Evolutionary conservation across 805 yeast species (phyloP).

Genomic region (Hanseniaspora valbyensis): DNA sequence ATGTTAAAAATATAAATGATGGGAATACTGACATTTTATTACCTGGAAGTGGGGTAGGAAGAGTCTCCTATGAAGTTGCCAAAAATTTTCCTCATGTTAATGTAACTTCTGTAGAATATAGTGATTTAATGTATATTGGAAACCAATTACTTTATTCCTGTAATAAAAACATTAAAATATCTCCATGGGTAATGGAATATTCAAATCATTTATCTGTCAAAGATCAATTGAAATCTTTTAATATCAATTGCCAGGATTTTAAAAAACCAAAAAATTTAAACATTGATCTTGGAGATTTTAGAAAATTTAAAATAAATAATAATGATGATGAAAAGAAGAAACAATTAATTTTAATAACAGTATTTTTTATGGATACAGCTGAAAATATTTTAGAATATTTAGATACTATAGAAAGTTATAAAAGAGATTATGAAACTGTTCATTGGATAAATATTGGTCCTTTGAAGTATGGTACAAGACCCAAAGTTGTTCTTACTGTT

Average conservation of each 20-base stretch:
- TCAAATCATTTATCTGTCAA: slow-evolving; percentile 46
- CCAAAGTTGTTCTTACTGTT: slow-evolving; percentile 59
- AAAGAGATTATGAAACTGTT: slow-evolving; percentile 32
- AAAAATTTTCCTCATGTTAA: slow-evolving; percentile 31
- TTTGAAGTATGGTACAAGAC: slow-evolving; percentile 77
- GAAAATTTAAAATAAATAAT: slow-evolving; percentile 34
- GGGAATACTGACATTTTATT: slow-evolving; percentile 46
- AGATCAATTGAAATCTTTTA: slow-evolving; percentile 41
- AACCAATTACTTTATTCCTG: slow-evolving; percentile 44
- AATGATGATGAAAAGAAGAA: slow-evolving; percentile 26
- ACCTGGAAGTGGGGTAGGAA: slow-evolving; percentile 85
- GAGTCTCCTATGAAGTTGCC: slow-evolving; percentile 56
- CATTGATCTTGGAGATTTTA: slow-evolving; percentile 54
- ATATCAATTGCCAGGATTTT: slow-evolving; percentile 20
- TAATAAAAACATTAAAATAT: slow-evolving; percentile 22
- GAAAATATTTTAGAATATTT: slow-evolving; percentile 71
- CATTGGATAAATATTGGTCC: slow-evolving; percentile 91
- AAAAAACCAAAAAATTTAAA: slow-evolving; percentile 39
- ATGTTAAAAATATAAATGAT: slow-evolving; percentile 22
- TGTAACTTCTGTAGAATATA: slow-evolving; percentile 67
- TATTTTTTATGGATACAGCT: slow-evolving; percentile 86
- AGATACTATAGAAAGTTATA: slow-evolving; percentile 44
- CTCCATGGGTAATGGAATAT: slow-evolving; percentile 53
- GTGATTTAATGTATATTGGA: slow-evolving; percentile 64
- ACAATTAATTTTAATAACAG: slow-evolving; percentile 48